These are phyloP conservation scores for Solanum hybrid DNA, from an alignment of 305 asterid species.

Conservation along the genomic window DNA sequence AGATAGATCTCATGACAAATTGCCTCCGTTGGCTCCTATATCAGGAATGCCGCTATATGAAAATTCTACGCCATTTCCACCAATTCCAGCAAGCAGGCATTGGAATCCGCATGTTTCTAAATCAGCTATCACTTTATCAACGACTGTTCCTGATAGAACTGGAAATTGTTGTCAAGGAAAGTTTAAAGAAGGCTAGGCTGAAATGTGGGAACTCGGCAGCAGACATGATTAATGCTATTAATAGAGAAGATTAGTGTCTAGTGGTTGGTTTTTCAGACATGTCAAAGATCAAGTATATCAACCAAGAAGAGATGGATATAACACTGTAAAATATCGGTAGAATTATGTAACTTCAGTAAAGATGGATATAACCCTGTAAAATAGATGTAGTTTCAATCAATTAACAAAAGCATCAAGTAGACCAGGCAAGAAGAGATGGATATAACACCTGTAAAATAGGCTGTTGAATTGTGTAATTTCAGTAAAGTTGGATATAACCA, in stretches of 20 bases:
- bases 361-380: neutral
- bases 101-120: slow-evolving; percentile 69
- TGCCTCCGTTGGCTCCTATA: neutral
- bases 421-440: neutral
- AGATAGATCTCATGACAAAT: neutral
- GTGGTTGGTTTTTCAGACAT: neutral
- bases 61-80: slow-evolving; percentile 79
- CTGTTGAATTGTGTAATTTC: too few species aligned
- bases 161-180: slow-evolving; percentile 37
- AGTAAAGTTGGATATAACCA: neutral
- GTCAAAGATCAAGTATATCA: neutral
- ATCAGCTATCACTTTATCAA: slow-evolving; percentile 64
- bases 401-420: neutral
- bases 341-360: neutral
- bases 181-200: neutral
- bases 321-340: neutral
- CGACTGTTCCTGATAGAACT: slow-evolving; percentile 78
- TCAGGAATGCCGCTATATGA: slow-evolving; percentile 51
- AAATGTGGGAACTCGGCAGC: neutral
- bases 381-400: neutral
- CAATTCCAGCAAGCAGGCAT: slow-evolving; percentile 79
- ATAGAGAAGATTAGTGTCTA: neutral
- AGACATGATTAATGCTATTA: neutral
- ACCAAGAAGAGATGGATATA: neutral
- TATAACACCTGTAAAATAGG: too few species aligned